phyloP scores from a whole-genome alignment of 2,329 filamentous ascomycete species.

The Aspergillus sp. region DNA sequence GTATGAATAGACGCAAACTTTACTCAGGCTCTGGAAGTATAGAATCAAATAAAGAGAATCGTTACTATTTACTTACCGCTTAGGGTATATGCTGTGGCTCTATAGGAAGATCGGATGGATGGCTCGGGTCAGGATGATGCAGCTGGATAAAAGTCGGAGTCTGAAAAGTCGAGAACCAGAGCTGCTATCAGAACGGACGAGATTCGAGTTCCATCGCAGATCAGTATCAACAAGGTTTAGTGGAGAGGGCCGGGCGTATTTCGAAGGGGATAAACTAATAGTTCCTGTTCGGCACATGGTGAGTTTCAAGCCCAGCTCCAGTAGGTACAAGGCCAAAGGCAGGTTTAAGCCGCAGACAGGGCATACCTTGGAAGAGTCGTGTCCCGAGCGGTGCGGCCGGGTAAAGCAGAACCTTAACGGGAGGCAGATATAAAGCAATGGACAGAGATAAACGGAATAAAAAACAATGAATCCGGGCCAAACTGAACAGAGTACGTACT shows the following conservation, averaged over 20 bases:
- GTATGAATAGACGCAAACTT: neutral
- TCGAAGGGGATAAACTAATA: neutral
- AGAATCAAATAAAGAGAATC: neutral
- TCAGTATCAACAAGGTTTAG: neutral
- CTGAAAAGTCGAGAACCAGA: constrained; percentile 5
- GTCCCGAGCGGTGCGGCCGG: too few species aligned
- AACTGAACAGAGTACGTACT: neutral
- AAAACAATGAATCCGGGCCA: neutral
- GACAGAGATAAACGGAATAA: neutral
- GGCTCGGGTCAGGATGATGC: neutral
- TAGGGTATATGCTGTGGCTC: neutral
- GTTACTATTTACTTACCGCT: neutral
- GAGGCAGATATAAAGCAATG: neutral
- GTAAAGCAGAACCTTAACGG: neutral
- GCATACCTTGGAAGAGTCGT: neutral
- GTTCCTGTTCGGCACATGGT: neutral
- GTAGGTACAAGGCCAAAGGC: neutral
- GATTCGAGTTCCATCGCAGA: constrained; percentile 7
- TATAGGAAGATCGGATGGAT: neutral
- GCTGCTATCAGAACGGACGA: constrained; percentile 7
- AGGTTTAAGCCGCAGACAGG: neutral
- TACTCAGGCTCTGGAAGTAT: neutral
- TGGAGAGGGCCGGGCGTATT: neutral
- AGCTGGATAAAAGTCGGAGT: constrained; percentile 3
- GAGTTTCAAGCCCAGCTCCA: constrained; percentile 1